Evolutionary conservation across 345 rosid species (phyloP), one percentile per base, ranked within the genome.

Genomic region (Melastoma malabathricum): DNA sequence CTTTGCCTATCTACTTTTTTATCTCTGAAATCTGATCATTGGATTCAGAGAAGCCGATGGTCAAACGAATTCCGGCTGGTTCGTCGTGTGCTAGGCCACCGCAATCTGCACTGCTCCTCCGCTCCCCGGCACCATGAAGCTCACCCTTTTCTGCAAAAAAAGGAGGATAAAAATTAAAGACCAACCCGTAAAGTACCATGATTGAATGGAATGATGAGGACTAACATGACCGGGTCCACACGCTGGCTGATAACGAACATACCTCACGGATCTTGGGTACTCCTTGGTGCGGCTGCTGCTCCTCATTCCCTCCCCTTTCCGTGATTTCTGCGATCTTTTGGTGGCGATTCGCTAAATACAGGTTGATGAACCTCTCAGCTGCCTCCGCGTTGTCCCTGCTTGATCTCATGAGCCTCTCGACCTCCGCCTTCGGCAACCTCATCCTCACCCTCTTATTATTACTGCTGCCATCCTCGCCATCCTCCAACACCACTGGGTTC

Each of bases 111-210:
- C 73, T 50, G 75, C 83, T 60, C 72, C 87, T 64, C 60, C 98
- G n/a, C 46, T 73, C 58, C 62, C 58, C 38, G 83, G 62, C 73
- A 12, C 41, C 41, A 61, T 47, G 83, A 85, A 85, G 69, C 83
- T 93, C 64, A 88, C 99, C 56, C 95, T 72, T 58, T 66, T 93
- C 97, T 93, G 86, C 78, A 47, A 45, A 59, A 46, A 15, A 18
- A n/a, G 10, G 25, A 27, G 39, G 14, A 0, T 15, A 45, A 22
- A 31, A 2, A 13, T 19, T 6, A 29, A 13, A 14, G n/a, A 34
- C 10, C 1, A 16, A 0, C 2, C 1, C 8, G 12, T 10, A 5
- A 29, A 13, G n/a, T 16, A 4, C 0, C 41, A 39, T 15, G 18
- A 17, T 16, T 14, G n/a, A 9, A 51, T 2, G 8, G 39, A n/a